Base-by-base conservation (phyloP, 2,329 filamentous ascomycete genomes). In the Ceratocystis ficicola region DNA sequence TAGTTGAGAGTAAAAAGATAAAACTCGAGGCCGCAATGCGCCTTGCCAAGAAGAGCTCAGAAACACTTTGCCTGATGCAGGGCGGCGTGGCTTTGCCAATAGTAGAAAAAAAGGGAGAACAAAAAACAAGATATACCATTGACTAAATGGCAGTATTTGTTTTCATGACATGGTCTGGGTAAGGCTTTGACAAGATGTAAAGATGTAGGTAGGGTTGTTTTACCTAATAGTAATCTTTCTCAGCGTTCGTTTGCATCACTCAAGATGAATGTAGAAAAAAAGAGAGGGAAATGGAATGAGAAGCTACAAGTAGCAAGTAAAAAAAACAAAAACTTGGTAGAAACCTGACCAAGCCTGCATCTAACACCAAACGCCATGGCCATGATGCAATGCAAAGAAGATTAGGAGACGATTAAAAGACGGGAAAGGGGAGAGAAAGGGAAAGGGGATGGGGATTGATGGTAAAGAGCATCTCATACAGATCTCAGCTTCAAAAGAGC, bases 401-500 rank as follows among this genome's bases (percentile, higher is more conserved):
- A 57, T 62, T 28, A 65, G 64, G 52, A 66, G 41, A 44, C 6
- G n/a, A 64, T 36, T 30, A 64, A 22, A 44, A 46, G 12, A 12
- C 36, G 12, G 36, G 46, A 20, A 64, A 17, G 36, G 36, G 32
- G 4, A 17, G 32, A 41, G 44, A 28, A 28, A 44, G 32, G 2
- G 10, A 6, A 28, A 25, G 28, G 12, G 36, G 7, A 36, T 25
- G 17, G 44, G n/a, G 7, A 20, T 36, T 50, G 7, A 44, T 61
- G 73, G 70, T 70, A 78, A 44, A 20, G 7, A 22, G 15, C 5
- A 20, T 17, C 32, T 83, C 86, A 87, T 83, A 86, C 79, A 83
- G 88, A 92, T 76, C 89, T 87, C 75, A 94, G 86, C 75, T 86
- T 84, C 72, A 94, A 79, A 72, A 93, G 83, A 70, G 89, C 89